Evolutionary conservation across 805 yeast species (phyloP).

Genomic region (Zygosaccharomyces gambellarensis): DNA sequence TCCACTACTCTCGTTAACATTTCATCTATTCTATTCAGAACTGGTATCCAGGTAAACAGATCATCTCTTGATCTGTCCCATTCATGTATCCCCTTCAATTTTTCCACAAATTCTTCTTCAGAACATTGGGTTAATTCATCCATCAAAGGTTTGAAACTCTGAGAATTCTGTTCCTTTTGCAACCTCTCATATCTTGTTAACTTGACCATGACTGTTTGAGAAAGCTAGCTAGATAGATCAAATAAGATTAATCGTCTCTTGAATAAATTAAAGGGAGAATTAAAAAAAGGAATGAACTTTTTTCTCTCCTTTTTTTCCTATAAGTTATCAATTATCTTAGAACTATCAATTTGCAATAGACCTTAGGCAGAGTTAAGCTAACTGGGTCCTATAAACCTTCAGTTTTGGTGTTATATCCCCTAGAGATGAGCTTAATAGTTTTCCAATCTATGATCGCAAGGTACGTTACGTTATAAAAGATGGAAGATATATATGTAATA

Average conservation of each 20-base stretch:
- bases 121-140: constrained; percentile 38
- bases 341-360: neutral
- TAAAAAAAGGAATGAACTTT: neutral
- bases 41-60: constrained; percentile 69
- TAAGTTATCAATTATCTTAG: neutral
- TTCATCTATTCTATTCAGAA: constrained; percentile 69
- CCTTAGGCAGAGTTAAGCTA: neutral
- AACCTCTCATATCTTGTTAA: constrained; percentile 29
- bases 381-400: neutral
- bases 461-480: neutral
- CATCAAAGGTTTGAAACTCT: constrained; percentile 34
- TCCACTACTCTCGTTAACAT: constrained; percentile 51
- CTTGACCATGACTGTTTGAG: constrained; percentile 23
- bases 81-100: constrained; percentile 36
- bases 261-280: neutral
- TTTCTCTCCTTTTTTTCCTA: neutral
- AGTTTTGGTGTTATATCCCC: constrained; percentile 1
- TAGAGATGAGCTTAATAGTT: constrained; percentile 1
- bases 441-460: constrained; percentile 3
- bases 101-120: constrained; percentile 38
- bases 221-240: neutral
- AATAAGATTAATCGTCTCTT: neutral
- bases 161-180: constrained; percentile 30
- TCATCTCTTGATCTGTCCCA: constrained; percentile 69
- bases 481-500: neutral